Evolutionary conservation across 352 stramenopile species (phyloP), one percentile per base, ranked within the genome.

Genomic region (Phytophthora pluvialis): DNA sequence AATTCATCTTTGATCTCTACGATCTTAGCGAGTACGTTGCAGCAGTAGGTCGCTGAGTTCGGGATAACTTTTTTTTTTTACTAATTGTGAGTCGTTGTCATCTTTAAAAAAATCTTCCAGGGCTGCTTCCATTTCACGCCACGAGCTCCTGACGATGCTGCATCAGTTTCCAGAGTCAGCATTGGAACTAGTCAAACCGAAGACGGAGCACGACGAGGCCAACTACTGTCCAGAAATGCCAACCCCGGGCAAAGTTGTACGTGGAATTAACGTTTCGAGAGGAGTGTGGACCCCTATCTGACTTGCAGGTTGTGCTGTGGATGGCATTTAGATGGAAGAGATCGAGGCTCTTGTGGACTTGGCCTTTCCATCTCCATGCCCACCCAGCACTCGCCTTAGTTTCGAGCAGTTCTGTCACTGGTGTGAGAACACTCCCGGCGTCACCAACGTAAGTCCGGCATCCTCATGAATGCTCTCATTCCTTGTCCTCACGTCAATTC

Each of bases 1-100:
- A 95, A 61, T 96, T 98, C 58, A 89, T 98, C 44, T 98, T 98
- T 54, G 88, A 97, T 51, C 77, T 98, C 44, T 97, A 97, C 71
- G 94, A 98, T 57, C 77, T 98, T 25, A 90, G 80, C 72, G 81
- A 88, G 80, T 93, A 68, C 26, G 70, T 21, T 21, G 21, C 21
- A 21, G 21, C 21, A 21, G 21, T 21, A 21, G 21, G 21, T 21
- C 1, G 21, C 21, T 21, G 21, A 21, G 21, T 21, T 21, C 21
- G 21, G 21, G 21, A 21, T 21, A 21, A 45, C n/a, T 18, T 10
- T 38, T 45, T 16, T 21, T 48, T 48, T 29, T 26, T 26, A 39
- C 49, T 75, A 48, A 69, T 58, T 48, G 42, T 74, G 0, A 46
- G 47, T 70, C 21, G 31, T 2, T 47, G 9, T 52, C 21, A 21